Base-by-base conservation (phyloP, 2,329 filamentous ascomycete species). In the Xylariaceae sp. region DNA sequence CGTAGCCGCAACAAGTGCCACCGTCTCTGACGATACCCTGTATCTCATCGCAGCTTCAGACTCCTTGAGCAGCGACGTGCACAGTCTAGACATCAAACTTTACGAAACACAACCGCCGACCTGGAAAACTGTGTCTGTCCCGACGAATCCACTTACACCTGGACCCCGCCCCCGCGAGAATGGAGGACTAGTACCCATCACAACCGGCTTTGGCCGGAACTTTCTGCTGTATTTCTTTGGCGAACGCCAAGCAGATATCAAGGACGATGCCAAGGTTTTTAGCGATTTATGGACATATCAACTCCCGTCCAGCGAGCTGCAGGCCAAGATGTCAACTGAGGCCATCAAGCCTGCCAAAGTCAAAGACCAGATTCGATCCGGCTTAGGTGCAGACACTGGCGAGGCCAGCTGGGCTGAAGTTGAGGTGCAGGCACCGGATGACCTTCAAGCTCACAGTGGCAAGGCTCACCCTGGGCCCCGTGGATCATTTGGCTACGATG, bases 251-350 rank as follows among this genome's bases (percentile, higher is more conserved):
- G 63, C 59, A n/a, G 48, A 41, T 63, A 42, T 49, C 19, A 55
- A 58, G 16, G 51, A 61, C 7, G 62, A 55, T 6, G 48, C 58
- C 3, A 49, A 59, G 6, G 57, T 60, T 9, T 69, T 68, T 41
- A 62, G 59, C 43, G 79, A 81, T 53, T 70, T 81, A 3, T 82
- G 78, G 78, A 71, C 76, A 1, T 71, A 81, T 51, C 79, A 82
- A 60, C 66, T 82, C 3, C 73, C 75, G 3, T 69, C 77, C 0
- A 61, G 61, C 43, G 52, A 63, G 31, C 28, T 60, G 11, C 55
- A 58, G 40, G 41, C 56, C 22, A 58, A 62, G 34, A 39, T 59
- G 16, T 57, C 61, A 10, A 56, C 53, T 6, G 72, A 75, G 31
- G 69, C 69, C 2, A 68, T 72, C 33, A 76, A 70, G 12, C 73